Percentiles rank a stretch among this genome's conserved stretches.
phyloP scores from a whole-genome alignment of 371 early-diverging fungal species.

The Umbelopsis sp. region DNA sequence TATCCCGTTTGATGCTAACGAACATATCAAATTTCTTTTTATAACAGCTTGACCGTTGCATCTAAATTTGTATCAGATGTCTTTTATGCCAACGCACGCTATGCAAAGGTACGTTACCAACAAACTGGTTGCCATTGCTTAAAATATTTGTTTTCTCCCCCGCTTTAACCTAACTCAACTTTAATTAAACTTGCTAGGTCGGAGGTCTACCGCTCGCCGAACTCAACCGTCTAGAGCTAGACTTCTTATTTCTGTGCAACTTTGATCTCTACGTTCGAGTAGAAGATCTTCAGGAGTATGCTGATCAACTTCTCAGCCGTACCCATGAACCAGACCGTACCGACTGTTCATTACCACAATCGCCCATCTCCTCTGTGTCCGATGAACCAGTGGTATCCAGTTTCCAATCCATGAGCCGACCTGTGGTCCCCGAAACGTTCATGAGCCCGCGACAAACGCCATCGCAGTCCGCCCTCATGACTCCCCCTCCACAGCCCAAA shows the following conservation, averaged over 20 bases:
- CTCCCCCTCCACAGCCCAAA: neutral
- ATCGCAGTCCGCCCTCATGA: constrained; percentile 17
- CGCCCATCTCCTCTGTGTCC: neutral
- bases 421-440: neutral
- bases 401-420: neutral
- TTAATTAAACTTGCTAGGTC: constrained; percentile 49
- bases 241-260: constrained; percentile 82
- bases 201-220: constrained; percentile 86
- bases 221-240: constrained; percentile 87
- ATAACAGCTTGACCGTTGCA: constrained; percentile 70
- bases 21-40: too few species aligned
- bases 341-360: neutral
- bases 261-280: constrained; percentile 79
- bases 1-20: neutral
- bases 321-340: constrained; percentile 14
- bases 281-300: constrained; percentile 74
- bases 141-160: constrained; percentile 30
- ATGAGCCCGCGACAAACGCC: neutral
- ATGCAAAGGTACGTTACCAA: constrained; percentile 63
- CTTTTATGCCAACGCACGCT: constrained; percentile 79
- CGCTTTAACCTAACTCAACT: neutral
- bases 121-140: too few species aligned
- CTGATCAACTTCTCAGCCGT: constrained; percentile 53
- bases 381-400: neutral
- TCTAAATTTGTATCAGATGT: constrained; percentile 84